Evolutionary conservation across 2,329 filamentous ascomycete species (phyloP), one percentile per base, ranked within the genome.

Genomic region (Sclerotinia minor): DNA sequence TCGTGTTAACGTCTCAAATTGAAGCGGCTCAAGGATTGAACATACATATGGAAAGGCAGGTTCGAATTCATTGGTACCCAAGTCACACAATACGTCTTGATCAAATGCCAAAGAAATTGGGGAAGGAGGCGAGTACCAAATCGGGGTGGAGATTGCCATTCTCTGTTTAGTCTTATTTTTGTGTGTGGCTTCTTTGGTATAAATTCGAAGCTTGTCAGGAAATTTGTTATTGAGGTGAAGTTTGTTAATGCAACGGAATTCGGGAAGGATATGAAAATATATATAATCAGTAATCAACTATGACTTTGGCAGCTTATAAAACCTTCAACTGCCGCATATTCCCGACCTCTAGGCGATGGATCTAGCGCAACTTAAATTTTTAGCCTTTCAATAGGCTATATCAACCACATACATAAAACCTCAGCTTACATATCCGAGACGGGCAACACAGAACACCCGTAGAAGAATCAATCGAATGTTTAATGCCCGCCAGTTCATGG

Each of bases 241-340:
- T 50, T 49, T 49, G 13, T 61, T 29, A 26, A 38, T 5, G 2
- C 4, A 6, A 24, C 5, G 15, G 50, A 61, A 32, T 24, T 50
- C 45, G 49, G n/a, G 45, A 50, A 61, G 63, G 32, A 65, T 57
- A 35, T 35, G 63, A 57, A 38, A 58, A 24, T 54, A 67, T 67
- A 67, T 67, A 63, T 67, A 67, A 67, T 63, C 44, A 54, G 65
- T 54, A 67, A 67, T 67, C 65, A 44, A 26, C 38, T n/a, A 61
- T 44, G 35, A 63, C 57, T 21, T 13, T 6, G 44, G 47, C 24
- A 47, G 38, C 41, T 45, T 65, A 55, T 32, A 65, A 26, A 50
- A 26, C 15, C 21, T 65, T n/a, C 32, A 47, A 41, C 38, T 44
- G 52, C 64, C 64, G 53, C 41, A 26, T 19, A 38, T 35, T 47